Evolutionary conservation across 306 rosid species (phyloP).

Genomic region (Cucumis melo): DNA sequence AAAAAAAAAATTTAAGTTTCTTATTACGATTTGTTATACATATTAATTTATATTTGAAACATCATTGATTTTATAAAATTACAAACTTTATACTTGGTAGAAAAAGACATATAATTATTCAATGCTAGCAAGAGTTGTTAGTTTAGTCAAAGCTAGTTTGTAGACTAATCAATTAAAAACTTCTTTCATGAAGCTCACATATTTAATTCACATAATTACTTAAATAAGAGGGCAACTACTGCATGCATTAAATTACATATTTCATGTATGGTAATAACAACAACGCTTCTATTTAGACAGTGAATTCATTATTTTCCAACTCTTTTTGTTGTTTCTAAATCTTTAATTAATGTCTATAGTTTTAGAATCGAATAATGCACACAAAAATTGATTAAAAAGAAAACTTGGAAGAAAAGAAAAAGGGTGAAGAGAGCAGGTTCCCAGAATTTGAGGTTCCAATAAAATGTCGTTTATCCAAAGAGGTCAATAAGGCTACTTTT

Average conservation of each 20-base stretch:
- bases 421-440: not conserved
- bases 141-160: not conserved
- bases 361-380: too few relatives aligned
- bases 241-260: not conserved
- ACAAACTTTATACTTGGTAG: not conserved
- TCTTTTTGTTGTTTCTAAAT: too few relatives aligned
- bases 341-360: too few relatives aligned
- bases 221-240: not conserved
- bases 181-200: not conserved
- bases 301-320: not conserved
- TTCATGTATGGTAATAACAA: not conserved
- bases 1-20: too few relatives aligned
- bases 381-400: not conserved
- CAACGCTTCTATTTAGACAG: not conserved
- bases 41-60: too few relatives aligned
- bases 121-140: too few relatives aligned
- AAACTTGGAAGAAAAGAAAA: not conserved
- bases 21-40: too few relatives aligned
- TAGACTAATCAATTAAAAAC: not conserved
- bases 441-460: slow-evolving; percentile 8
- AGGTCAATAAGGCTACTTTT: not conserved
- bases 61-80: too few relatives aligned
- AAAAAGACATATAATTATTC: not conserved
- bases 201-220: too few relatives aligned
- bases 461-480: not conserved